A percentile compares a stretch with the other conserved stretches of the same genome.
These are phyloP conservation scores for Raphanus raphanistrum DNA, from an alignment of 345 rosid genomes.

Conservation along the genomic window DNA sequence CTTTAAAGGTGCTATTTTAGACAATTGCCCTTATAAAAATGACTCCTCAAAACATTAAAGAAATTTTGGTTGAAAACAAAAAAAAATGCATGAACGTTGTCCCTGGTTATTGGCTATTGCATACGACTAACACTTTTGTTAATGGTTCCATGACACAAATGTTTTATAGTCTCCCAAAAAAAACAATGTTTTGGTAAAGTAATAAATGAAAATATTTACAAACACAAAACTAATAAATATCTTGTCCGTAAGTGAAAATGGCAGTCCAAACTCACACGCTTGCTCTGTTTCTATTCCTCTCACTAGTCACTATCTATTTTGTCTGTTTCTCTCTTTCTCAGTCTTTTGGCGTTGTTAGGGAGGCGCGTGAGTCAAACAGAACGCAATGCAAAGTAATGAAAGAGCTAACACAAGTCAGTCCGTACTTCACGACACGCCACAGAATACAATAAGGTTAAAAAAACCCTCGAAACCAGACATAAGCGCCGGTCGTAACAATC, in stretches of 20 bases:
- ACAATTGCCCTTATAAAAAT: neutral
- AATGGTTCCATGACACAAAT: neutral
- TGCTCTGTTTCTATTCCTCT: conserved; percentile 36
- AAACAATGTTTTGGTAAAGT: neutral
- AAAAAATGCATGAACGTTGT: neutral
- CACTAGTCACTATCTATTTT: conserved; percentile 28
- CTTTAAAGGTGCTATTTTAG: too few species aligned
- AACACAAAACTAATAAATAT: neutral
- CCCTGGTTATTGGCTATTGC: neutral
- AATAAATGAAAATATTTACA: neutral
- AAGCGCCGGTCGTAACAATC: conserved; percentile 27
- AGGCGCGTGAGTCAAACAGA: conserved; percentile 39
- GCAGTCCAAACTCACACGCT: conserved; percentile 51
- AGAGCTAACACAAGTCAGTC: conserved; percentile 37
- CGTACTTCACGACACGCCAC: conserved; percentile 38
- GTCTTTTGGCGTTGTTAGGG: conserved; percentile 31
- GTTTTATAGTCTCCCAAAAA: too few species aligned
- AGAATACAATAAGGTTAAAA: conserved; percentile 17
- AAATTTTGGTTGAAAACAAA: neutral
- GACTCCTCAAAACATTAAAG: neutral
- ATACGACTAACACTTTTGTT: neutral
- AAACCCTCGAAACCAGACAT: conserved; percentile 35
- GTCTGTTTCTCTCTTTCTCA: conserved; percentile 25
- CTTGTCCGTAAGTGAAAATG: conserved; percentile 29
- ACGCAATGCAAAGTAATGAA: conserved; percentile 5